Conservation (phyloP, 192 early-diverging fungal species). For the Thoreauomyces humboldtii region DNA sequence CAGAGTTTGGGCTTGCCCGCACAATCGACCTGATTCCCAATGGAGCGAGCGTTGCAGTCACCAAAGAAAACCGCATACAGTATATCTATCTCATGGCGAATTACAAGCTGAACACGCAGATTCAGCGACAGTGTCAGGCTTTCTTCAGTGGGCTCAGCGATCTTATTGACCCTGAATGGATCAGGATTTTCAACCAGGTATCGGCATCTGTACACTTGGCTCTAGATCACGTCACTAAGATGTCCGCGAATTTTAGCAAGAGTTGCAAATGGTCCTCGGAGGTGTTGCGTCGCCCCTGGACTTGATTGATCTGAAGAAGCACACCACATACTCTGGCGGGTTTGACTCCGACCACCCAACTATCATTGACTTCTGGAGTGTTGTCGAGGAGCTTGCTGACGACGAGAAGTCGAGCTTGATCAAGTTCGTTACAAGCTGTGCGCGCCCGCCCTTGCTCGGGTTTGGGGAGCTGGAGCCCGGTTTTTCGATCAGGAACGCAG, state of each 20-base stretch:
- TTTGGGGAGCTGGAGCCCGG: conserved; percentile 73
- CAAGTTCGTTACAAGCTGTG: conserved; percentile 90
- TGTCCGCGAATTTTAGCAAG: no score
- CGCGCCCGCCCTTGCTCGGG: conserved; percentile 86
- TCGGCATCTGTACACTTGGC: no score
- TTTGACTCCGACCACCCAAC: conserved; percentile 70
- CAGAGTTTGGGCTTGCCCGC: conserved; percentile 13
- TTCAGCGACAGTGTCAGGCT: conserved; percentile 71
- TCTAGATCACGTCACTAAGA: no score
- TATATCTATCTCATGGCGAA: conserved; percentile 89
- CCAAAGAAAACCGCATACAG: conserved; percentile 76
- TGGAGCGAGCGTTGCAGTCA: conserved; percentile 77
- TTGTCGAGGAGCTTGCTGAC: conserved; percentile 52
- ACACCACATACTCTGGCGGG: conserved; percentile 76
- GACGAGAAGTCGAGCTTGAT: conserved; percentile 67
- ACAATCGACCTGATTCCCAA: conserved; percentile 71
- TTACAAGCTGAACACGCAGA: conserved; percentile 82
- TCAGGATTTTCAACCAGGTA: conserved; percentile 87
- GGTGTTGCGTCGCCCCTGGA: conserved; percentile 73
- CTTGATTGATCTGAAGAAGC: conserved; percentile 66
- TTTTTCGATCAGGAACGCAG: conserved; percentile 70
- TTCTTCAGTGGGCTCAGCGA: conserved; percentile 83
- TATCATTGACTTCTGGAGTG: conserved; percentile 74
- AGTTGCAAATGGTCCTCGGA: conserved; percentile 86
- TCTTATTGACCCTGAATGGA: conserved; percentile 84